phyloP scores from a whole-genome alignment of 2,329 filamentous ascomycete species.

The Fusarium sp. region DNA sequence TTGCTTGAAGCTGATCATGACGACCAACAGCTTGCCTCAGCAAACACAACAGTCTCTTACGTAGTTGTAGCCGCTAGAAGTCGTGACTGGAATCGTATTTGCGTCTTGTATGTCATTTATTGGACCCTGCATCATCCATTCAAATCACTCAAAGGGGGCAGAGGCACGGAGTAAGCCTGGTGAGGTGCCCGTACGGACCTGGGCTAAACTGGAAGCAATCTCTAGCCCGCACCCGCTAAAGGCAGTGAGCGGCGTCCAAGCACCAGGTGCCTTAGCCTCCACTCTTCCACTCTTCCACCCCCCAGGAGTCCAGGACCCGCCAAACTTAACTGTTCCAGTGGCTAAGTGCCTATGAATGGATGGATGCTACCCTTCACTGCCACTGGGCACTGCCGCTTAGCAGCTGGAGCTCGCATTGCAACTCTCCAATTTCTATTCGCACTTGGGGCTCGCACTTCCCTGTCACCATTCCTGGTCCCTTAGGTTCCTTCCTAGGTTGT shows the following conservation, averaged over 20 bases:
- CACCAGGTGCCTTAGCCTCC: conserved; percentile 21
- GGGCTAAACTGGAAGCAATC: conserved; percentile 31
- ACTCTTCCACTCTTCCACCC: conserved; percentile 14
- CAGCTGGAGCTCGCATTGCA: neutral
- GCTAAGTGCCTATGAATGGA: conserved; percentile 21
- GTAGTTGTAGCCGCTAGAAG: conserved; percentile 15
- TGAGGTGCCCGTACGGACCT: conserved; percentile 21
- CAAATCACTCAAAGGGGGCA: conserved; percentile 12
- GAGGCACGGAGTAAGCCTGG: conserved; percentile 29
- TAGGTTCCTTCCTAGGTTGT: neutral
- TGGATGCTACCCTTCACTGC: conserved; percentile 12
- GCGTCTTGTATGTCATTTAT: conserved; percentile 10
- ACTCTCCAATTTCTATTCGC: conserved; percentile 27
- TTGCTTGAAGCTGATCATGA: conserved; percentile 16
- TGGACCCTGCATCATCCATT: conserved; percentile 20
- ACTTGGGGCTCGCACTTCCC: conserved; percentile 34
- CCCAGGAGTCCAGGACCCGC: conserved; percentile 14
- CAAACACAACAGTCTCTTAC: conserved; percentile 19
- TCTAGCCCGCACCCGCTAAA: conserved; percentile 33
- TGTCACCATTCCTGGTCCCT: conserved; percentile 21
- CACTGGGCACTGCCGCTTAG: conserved; percentile 16
- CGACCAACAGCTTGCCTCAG: conserved; percentile 4
- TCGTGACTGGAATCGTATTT: conserved; percentile 32
- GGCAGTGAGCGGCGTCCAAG: conserved; percentile 41
- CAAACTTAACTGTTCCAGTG: conserved; percentile 36